Evolutionary conservation across 352 stramenopile genomes (phyloP).

Genomic region (Thalassiosira mediterranea): DNA sequence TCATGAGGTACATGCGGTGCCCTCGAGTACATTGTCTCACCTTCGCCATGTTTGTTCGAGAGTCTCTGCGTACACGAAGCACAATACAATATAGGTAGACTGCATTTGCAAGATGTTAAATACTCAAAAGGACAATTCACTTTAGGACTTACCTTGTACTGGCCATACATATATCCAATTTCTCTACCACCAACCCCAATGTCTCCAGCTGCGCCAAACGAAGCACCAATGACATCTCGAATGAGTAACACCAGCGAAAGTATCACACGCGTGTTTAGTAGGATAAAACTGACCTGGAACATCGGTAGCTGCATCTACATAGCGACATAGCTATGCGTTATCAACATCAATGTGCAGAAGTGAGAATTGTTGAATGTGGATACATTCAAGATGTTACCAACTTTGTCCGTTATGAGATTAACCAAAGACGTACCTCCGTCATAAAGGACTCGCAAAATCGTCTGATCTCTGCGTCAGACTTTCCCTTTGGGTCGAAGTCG

Average conservation of each 20-base stretch:
- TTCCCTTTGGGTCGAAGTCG: conserved; percentile 95
- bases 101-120: too few relatives aligned
- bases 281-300: too few relatives aligned
- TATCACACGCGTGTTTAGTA: too few relatives aligned
- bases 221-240: too few relatives aligned
- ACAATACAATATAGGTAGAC: too few relatives aligned
- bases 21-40: too few relatives aligned
- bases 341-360: neutral
- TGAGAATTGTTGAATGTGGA: neutral
- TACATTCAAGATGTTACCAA: conserved; percentile 1
- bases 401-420: too few relatives aligned
- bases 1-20: too few relatives aligned
- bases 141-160: conserved; percentile 90
- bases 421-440: conserved; percentile 79
- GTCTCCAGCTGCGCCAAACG: too few relatives aligned
- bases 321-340: conserved; percentile 85
- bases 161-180: conserved; percentile 95
- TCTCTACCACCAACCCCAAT: conserved; percentile 92
- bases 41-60: conserved; percentile 84
- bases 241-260: too few relatives aligned
- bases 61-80: conserved; percentile 48
- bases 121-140: too few relatives aligned
- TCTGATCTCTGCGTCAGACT: conserved; percentile 93
- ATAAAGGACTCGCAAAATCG: conserved; percentile 96
- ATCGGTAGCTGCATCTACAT: conserved; percentile 93